These are phyloP conservation scores for Piper betle DNA, from an alignment of 164 flowering plant species.

Conservation along the genomic window DNA sequence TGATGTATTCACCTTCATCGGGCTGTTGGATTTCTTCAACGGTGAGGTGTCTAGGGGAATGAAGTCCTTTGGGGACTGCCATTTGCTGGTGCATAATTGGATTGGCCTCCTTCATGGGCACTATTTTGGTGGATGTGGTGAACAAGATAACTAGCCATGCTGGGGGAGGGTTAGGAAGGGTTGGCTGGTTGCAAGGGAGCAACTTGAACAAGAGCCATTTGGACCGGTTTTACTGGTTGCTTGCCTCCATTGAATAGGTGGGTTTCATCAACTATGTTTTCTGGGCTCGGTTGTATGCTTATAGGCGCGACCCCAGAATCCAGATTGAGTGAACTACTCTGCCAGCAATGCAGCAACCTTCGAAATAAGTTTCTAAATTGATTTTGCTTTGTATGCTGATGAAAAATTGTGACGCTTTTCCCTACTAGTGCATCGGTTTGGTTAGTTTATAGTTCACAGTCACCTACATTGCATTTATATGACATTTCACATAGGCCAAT, in stretches of 20 bases:
- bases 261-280: conserved; percentile 16
- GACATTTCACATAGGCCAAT: too few species aligned
- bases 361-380: too few species aligned
- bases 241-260: conserved; percentile 9
- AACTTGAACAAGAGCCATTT: conserved; percentile 17
- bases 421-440: too few species aligned
- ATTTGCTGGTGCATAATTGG: conserved; percentile 5
- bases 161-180: not conserved
- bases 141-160: conserved; percentile 1
- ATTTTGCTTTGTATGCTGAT: too few species aligned
- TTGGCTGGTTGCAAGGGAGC: conserved; percentile 1
- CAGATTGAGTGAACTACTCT: too few species aligned
- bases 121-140: conserved; percentile 1
- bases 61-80: conserved; percentile 8
- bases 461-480: too few species aligned
- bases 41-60: conserved; percentile 5
- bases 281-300: conserved; percentile 15
- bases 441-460: too few species aligned
- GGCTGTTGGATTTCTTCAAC: conserved; percentile 6
- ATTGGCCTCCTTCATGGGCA: conserved; percentile 4
- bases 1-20: conserved; percentile 2
- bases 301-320: not conserved
- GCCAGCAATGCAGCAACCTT: too few species aligned
- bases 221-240: conserved; percentile 24
- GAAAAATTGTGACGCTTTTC: too few species aligned